phyloP scores from a whole-genome alignment of 352 stramenopile genomes.

The Phytophthora colocasiae region DNA sequence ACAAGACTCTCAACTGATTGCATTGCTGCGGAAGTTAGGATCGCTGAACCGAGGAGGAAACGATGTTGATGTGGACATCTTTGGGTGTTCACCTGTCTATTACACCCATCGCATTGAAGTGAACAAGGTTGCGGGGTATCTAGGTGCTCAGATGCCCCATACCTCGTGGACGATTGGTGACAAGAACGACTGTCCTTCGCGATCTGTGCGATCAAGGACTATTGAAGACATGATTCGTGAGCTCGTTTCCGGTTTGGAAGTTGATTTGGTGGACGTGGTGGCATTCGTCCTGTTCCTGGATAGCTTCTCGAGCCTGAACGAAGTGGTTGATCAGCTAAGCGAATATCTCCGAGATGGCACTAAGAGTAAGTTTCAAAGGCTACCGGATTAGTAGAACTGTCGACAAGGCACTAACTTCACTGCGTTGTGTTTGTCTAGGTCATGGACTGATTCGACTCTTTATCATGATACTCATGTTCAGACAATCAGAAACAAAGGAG shows the following conservation, averaged over 20 bases:
- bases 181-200: constrained; percentile 12
- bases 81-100: constrained; percentile 63
- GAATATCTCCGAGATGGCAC: constrained; percentile 50
- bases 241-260: constrained; percentile 42
- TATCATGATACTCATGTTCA: constrained; percentile 67
- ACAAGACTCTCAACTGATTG: constrained; percentile 41
- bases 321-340: constrained; percentile 64
- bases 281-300: constrained; percentile 79
- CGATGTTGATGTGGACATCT: constrained; percentile 61
- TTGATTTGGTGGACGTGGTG: constrained; percentile 69
- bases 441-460: constrained; percentile 69
- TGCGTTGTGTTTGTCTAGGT: constrained; percentile 34
- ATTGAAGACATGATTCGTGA: constrained; percentile 48
- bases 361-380: constrained; percentile 44
- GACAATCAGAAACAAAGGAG: constrained; percentile 43
- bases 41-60: constrained; percentile 29
- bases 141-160: constrained; percentile 43
- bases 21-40: constrained; percentile 41
- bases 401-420: constrained; percentile 7
- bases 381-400: neutral
- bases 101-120: constrained; percentile 45
- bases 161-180: constrained; percentile 36
- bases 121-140: constrained; percentile 36
- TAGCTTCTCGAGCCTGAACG: constrained; percentile 68
- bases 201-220: constrained; percentile 15